phyloP scores from a whole-genome alignment of 2,329 filamentous ascomycete species.

The Grosmannia penicillata region DNA sequence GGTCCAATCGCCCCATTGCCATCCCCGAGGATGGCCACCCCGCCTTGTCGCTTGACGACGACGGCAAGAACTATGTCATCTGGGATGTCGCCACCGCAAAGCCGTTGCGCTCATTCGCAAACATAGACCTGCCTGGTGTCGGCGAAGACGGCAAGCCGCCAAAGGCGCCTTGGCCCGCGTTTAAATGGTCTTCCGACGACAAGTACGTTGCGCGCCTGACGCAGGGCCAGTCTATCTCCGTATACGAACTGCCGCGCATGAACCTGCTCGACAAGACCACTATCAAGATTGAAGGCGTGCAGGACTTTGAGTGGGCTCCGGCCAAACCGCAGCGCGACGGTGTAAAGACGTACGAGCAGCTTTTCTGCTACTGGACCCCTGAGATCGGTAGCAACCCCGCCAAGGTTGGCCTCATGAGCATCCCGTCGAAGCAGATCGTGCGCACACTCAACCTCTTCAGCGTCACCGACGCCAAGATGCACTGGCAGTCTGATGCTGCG shows the following conservation, averaged over 20 bases:
- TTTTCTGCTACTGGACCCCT: conserved; percentile 97
- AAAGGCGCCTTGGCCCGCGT: conserved; percentile 95
- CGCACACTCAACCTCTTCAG: conserved; percentile 96
- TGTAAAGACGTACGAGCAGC: conserved; percentile 83
- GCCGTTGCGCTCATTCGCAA: conserved; percentile 84
- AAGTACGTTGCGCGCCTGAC: conserved; percentile 91
- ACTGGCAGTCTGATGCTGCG: conserved; percentile 91
- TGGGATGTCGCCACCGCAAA: conserved; percentile 90
- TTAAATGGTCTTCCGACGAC: conserved; percentile 98
- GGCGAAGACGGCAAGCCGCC: conserved; percentile 46
- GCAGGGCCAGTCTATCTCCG: conserved; percentile 82
- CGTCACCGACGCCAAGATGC: conserved; percentile 90
- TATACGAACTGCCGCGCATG: conserved; percentile 78
- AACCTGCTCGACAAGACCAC: conserved; percentile 85
- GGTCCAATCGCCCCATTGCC: conserved; percentile 86
- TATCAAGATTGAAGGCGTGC: conserved; percentile 90
- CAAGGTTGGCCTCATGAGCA: conserved; percentile 90
- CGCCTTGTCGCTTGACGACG: conserved; percentile 75
- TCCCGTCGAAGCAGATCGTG: conserved; percentile 88
- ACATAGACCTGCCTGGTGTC: conserved; percentile 60
- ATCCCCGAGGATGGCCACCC: conserved; percentile 81
- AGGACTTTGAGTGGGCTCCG: conserved; percentile 97
- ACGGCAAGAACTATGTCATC: conserved; percentile 98
- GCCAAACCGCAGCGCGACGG: conserved; percentile 68
- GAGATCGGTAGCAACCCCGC: conserved; percentile 96